Evolutionary conservation across 1,139 yeast genomes (phyloP).

Genomic region (Magnusiomyces suaveolens): DNA sequence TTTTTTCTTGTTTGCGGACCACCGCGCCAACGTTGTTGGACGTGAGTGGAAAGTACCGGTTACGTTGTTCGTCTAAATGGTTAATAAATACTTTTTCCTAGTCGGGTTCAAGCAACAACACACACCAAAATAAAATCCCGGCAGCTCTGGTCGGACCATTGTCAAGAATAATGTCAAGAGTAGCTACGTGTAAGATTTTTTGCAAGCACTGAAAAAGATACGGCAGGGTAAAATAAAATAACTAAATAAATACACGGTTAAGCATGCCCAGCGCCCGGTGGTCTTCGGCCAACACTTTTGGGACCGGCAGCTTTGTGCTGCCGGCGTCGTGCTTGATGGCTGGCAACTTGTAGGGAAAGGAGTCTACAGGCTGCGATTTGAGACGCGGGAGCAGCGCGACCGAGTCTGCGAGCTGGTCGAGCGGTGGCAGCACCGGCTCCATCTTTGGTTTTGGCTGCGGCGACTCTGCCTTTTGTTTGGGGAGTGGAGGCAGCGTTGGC

Average conservation of each 20-base stretch:
- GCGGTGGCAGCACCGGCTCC: neutral
- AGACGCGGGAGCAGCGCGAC: neutral
- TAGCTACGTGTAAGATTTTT: neutral
- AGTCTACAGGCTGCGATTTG: neutral
- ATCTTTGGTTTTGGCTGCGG: neutral
- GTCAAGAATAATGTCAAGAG: neutral
- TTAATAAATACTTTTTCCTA: neutral
- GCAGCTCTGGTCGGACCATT: neutral
- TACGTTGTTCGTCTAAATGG: neutral
- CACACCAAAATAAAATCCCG: neutral
- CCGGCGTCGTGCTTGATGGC: neutral
- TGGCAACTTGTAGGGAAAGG: neutral
- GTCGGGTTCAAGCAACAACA: neutral
- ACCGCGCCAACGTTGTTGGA: neutral
- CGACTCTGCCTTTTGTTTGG: neutral
- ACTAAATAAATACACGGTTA: conserved; percentile 6
- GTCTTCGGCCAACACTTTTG: conserved; percentile 6
- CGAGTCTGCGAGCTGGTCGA: neutral
- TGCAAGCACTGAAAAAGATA: neutral
- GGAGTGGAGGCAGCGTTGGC: neutral
- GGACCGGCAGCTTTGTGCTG: neutral
- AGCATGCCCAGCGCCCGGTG: conserved; percentile 9
- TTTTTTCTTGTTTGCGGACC: neutral
- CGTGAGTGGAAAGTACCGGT: neutral
- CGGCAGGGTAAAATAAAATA: neutral